Conservation (phyloP, 2,329 filamentous ascomycete species). For the Fusarium musae region DNA sequence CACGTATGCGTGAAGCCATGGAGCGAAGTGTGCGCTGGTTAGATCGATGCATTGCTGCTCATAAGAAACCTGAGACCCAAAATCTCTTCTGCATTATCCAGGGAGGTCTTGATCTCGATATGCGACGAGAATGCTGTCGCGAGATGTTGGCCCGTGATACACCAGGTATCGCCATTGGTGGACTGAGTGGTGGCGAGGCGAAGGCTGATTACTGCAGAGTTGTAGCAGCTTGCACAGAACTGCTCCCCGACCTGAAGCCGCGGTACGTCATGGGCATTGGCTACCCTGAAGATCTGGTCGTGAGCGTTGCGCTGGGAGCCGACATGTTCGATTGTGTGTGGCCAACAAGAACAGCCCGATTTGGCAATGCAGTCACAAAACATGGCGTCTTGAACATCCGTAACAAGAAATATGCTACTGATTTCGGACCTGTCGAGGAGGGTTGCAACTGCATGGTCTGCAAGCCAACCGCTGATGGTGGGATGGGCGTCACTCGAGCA, state of each 20-base stretch:
- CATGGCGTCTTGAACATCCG: slow-evolving; percentile 86
- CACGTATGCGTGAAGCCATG: slow-evolving; percentile 94
- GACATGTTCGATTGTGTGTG: slow-evolving; percentile 99
- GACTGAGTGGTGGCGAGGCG: slow-evolving; percentile 92
- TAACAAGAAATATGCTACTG: slow-evolving; percentile 77
- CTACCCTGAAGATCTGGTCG: slow-evolving; percentile 94
- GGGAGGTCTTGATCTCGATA: slow-evolving; percentile 87
- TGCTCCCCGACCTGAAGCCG: slow-evolving; percentile 92
- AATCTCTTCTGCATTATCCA: slow-evolving; percentile 99
- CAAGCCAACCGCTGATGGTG: slow-evolving; percentile 70
- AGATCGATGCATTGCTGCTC: slow-evolving; percentile 91
- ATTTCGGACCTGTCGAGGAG: slow-evolving; percentile 86
- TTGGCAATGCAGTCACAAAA: slow-evolving; percentile 91
- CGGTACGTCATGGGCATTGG: slow-evolving; percentile 99
- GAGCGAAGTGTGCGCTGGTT: slow-evolving; percentile 94
- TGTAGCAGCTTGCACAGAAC: slow-evolving; percentile 83
- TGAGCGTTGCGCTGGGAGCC: slow-evolving; percentile 91
- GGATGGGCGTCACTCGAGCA: slow-evolving; percentile 84
- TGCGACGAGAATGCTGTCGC: slow-evolving; percentile 83
- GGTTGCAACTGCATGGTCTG: slow-evolving; percentile 87
- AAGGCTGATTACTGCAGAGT: slow-evolving; percentile 94
- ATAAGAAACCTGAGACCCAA: slow-evolving; percentile 83
- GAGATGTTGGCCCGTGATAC: slow-evolving; percentile 93
- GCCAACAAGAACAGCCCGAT: slow-evolving; percentile 95
- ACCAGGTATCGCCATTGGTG: slow-evolving; percentile 95